phyloP scores from a whole-genome alignment of 2,329 filamentous ascomycete genomes.

The Aspergillus puulaauensis region DNA sequence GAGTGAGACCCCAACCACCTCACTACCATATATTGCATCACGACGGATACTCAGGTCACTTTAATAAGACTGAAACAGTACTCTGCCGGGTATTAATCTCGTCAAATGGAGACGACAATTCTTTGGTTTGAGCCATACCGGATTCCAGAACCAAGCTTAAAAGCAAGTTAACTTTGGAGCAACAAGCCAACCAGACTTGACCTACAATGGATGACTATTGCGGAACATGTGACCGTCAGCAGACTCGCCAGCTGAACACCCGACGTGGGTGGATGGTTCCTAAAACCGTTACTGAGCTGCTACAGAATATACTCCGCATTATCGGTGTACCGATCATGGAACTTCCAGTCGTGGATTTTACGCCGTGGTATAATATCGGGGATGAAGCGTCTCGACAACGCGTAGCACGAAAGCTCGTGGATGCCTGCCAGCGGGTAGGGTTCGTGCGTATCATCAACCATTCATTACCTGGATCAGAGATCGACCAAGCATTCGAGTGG shows the following conservation, averaged over 20 bases:
- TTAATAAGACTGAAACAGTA: too few species aligned
- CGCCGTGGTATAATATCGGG: constrained; percentile 32
- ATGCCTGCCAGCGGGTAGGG: constrained; percentile 46
- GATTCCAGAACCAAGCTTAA: too few species aligned
- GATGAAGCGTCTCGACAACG: constrained; percentile 27
- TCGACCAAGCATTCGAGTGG: constrained; percentile 47
- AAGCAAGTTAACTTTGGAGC: not conserved
- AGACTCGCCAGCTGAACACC: not conserved
- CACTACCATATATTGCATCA: too few species aligned
- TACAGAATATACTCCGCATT: too few species aligned
- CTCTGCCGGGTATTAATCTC: too few species aligned
- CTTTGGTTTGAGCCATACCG: too few species aligned
- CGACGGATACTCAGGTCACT: too few species aligned
- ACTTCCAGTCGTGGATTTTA: constrained; percentile 44
- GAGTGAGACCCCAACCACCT: not conserved
- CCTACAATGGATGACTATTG: not conserved
- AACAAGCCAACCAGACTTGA: not conserved
- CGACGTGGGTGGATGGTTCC: too few species aligned
- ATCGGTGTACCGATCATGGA: constrained; percentile 8
- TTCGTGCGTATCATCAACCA: constrained; percentile 53
- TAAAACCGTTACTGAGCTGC: too few species aligned
- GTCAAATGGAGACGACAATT: too few species aligned
- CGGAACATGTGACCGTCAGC: constrained; percentile 10
- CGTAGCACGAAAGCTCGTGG: constrained; percentile 41
- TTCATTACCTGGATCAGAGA: constrained; percentile 37